Evolutionary conservation across 495 filamentous ascomycete genomes (phyloP), one percentile per base, ranked within the genome.

Genomic region (Tetracladium setigerum): DNA sequence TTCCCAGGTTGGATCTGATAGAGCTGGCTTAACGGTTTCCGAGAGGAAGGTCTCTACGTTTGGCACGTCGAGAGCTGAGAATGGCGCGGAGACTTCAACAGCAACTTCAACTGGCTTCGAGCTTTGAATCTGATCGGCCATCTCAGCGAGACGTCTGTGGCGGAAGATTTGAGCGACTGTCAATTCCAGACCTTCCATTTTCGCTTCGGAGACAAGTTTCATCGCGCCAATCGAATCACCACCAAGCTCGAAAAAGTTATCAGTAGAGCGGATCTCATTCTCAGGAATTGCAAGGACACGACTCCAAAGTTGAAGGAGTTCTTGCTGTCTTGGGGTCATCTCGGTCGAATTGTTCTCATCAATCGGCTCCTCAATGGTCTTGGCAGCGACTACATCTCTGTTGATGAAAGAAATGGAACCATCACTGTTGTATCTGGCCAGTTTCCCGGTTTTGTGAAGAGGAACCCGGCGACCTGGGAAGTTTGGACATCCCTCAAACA

Each of bases 161-260:
- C 51, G 50, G 46, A 77, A 73, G 13, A 77, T 66, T 41, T 68
- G 62, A 0, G 65, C 65, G 1, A 78, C 72, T 4, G 61, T 67
- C 7, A 78, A 30, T 4, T 45, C 32, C 13, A 74, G 36, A 0
- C 60, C 58, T n/a, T 62, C 50, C 5, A 52, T 46, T 6, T 67
- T 50, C 1, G 68, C 70, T 2, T 67, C 69, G 5, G 71, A 66
- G 0, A 72, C 72, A 1, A 82, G 53, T 49, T 63, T 67, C 72
- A 82, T 79, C 0, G 75, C 75, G 7, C 54, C 57, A 32, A 79
- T 61, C 4, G 73, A 77, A 43, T 79, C 74, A 5, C 77, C 77
- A 5, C 77, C 77, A 4, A 76, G 35, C 9, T 53, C 55, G 53
- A 80, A 77, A 62, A 80, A 80, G 60, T 61, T 71, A n/a, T 32